Evolutionary conservation across 1,284 basidiomycete genomes (phyloP).

Genomic region (Rhodotorula sp.): DNA sequence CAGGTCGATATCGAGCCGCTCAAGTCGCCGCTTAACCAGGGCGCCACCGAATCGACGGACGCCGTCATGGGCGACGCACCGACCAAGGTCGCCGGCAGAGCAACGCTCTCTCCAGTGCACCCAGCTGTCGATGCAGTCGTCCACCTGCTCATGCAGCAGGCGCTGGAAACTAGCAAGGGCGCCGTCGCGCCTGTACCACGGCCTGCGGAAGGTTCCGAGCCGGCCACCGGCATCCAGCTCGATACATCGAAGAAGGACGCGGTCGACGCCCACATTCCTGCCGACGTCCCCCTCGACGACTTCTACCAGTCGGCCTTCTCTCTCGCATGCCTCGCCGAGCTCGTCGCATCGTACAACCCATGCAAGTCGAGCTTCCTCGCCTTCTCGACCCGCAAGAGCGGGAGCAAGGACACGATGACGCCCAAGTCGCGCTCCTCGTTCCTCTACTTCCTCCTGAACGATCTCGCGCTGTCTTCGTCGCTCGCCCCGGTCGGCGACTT

Average conservation of each 20-base stretch:
- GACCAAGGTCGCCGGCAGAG: slow-evolving; percentile 11
- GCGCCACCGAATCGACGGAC: slow-evolving; percentile 37
- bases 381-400: slow-evolving; percentile 55
- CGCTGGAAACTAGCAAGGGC: slow-evolving; percentile 62
- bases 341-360: slow-evolving; percentile 86
- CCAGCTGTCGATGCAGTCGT: slow-evolving; percentile 64
- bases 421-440: slow-evolving; percentile 53
- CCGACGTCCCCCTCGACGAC: slow-evolving; percentile 47
- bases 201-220: slow-evolving; percentile 21
- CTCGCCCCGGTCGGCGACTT: slow-evolving; percentile 27
- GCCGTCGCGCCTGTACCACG: slow-evolving; percentile 40
- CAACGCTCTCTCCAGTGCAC: slow-evolving; percentile 30
- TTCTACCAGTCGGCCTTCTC: slow-evolving; percentile 78
- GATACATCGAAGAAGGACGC: slow-evolving; percentile 26
- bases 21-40: slow-evolving; percentile 26
- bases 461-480: slow-evolving; percentile 24
- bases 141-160: slow-evolving; percentile 69
- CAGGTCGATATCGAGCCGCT: slow-evolving; percentile 41
- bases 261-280: slow-evolving; percentile 23
- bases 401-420: slow-evolving; percentile 56
- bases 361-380: slow-evolving; percentile 87
- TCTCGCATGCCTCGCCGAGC: slow-evolving; percentile 87
- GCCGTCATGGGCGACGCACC: slow-evolving; percentile 32
- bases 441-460: slow-evolving; percentile 69
- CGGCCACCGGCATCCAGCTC: slow-evolving; percentile 33